phyloP scores from a whole-genome alignment of 305 asterid genomes.

The Fraxinus dipetala region DNA sequence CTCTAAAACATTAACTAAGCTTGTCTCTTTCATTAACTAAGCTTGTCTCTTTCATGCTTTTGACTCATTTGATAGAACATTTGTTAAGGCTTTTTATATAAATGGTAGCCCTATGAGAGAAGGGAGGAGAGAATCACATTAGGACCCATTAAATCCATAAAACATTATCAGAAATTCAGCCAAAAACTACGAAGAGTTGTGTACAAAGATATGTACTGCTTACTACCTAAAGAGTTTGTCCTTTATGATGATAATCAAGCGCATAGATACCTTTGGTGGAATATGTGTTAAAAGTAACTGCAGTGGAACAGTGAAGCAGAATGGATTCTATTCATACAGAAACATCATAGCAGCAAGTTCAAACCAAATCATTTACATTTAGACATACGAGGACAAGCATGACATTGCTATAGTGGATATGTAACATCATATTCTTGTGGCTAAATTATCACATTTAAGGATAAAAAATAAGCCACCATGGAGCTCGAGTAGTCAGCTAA shows the following conservation, averaged over 20 bases:
- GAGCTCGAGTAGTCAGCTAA: not conserved
- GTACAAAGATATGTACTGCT: not conserved
- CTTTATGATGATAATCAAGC: not conserved
- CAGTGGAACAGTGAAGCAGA: not conserved
- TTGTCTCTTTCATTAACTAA: not conserved
- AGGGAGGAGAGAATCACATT: not conserved
- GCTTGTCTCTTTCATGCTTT: not conserved
- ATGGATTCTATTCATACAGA: not conserved
- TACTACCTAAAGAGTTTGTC: not conserved
- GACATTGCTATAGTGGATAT: not conserved
- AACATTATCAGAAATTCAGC: not conserved
- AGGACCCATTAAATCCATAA: not conserved
- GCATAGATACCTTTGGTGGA: not conserved
- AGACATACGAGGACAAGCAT: not conserved
- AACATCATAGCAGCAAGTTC: not conserved
- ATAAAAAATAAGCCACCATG: not conserved
- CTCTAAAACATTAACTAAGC: not conserved
- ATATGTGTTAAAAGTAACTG: not conserved
- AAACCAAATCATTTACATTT: not conserved
- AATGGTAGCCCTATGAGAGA: not conserved
- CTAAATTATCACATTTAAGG: not conserved
- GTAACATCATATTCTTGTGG: not conserved
- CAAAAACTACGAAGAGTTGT: not conserved
- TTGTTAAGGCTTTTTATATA: not conserved
- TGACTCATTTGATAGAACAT: not conserved